These are phyloP conservation scores for Alternaria infectoria DNA, from an alignment of 2,329 filamentous ascomycete species.

Conservation along the genomic window DNA sequence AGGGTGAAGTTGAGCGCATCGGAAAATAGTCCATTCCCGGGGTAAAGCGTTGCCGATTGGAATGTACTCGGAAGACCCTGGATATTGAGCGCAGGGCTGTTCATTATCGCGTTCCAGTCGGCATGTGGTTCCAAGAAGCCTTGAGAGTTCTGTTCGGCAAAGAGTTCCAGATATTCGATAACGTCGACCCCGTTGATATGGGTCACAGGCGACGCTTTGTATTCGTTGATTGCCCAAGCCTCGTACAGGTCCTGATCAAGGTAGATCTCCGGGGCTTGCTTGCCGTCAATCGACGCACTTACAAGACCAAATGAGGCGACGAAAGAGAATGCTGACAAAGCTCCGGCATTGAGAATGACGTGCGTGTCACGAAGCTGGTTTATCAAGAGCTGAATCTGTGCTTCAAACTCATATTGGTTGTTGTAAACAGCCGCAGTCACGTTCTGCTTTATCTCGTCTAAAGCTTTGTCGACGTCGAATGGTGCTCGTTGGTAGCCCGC, in stretches of 20 bases:
- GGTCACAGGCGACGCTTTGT: background rate
- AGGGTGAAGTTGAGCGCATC: background rate
- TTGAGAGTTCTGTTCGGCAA: conserved; percentile 36
- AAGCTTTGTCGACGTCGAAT: conserved; percentile 40
- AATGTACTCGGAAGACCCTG: conserved; percentile 20
- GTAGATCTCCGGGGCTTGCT: conserved; percentile 38
- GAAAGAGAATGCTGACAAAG: conserved; percentile 38
- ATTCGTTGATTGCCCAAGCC: conserved; percentile 24
- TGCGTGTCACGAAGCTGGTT: conserved; percentile 44
- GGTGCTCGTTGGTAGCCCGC: conserved; percentile 51
- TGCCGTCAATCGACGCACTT: conserved; percentile 32
- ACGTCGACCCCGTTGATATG: conserved; percentile 36
- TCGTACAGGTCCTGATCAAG: conserved; percentile 38
- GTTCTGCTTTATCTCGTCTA: conserved; percentile 34
- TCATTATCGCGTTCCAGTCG: conserved; percentile 51
- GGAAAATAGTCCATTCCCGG: conserved; percentile 29
- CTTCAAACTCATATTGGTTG: conserved; percentile 50
- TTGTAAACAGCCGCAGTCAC: conserved; percentile 36
- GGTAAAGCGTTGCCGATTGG: conserved; percentile 28
- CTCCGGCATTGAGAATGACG: conserved; percentile 28
- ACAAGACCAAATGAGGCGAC: conserved; percentile 30
- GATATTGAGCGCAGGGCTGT: conserved; percentile 23
- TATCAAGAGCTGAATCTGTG: conserved; percentile 43
- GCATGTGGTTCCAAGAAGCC: conserved; percentile 51
- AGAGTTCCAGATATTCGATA: conserved; percentile 27